These are phyloP conservation scores for Sphaerulina musiva DNA, from an alignment of 2,329 filamentous ascomycete species.

Conservation along the genomic window DNA sequence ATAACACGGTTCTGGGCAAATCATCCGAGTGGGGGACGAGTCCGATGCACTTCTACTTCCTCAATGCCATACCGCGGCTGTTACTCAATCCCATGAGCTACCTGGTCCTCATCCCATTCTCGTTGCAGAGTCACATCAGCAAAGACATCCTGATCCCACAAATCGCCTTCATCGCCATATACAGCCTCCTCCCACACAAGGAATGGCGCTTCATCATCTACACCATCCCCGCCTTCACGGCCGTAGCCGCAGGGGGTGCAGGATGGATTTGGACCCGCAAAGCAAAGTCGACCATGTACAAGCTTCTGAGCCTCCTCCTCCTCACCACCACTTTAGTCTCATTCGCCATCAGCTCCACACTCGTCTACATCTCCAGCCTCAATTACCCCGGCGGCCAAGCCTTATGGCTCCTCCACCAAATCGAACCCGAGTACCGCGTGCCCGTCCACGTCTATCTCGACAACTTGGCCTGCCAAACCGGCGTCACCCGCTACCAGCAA, in stretches of 20 bases:
- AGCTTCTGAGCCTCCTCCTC: slow-evolving; percentile 50
- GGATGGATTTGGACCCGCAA: slow-evolving; percentile 56
- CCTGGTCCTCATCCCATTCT: slow-evolving; percentile 45
- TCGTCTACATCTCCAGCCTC: slow-evolving; percentile 73
- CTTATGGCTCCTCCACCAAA: slow-evolving; percentile 44
- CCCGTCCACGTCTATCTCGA: slow-evolving; percentile 47
- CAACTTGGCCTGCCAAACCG: slow-evolving; percentile 58
- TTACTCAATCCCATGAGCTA: slow-evolving; percentile 70
- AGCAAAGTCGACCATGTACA: slow-evolving; percentile 54
- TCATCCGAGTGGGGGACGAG: slow-evolving; percentile 83
- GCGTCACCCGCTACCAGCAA: slow-evolving; percentile 55
- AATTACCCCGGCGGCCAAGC: slow-evolving; percentile 93
- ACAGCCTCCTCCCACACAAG: slow-evolving; percentile 89
- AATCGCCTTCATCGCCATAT: slow-evolving; percentile 66
- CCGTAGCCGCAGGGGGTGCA: slow-evolving; percentile 66
- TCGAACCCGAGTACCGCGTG: slow-evolving; percentile 14
- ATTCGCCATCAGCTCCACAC: slow-evolving; percentile 54
- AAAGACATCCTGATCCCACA: slow-evolving; percentile 58
- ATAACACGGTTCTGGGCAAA: slow-evolving; percentile 78
- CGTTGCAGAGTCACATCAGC: slow-evolving; percentile 46
- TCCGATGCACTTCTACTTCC: slow-evolving; percentile 81
- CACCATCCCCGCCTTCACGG: slow-evolving; percentile 71
- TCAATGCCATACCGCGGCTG: slow-evolving; percentile 71
- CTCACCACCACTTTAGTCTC: slow-evolving; percentile 55
- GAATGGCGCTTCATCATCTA: slow-evolving; percentile 95